Base-by-base conservation (phyloP, 352 stramenopile genomes). In the Lagenidium giganteum region DNA sequence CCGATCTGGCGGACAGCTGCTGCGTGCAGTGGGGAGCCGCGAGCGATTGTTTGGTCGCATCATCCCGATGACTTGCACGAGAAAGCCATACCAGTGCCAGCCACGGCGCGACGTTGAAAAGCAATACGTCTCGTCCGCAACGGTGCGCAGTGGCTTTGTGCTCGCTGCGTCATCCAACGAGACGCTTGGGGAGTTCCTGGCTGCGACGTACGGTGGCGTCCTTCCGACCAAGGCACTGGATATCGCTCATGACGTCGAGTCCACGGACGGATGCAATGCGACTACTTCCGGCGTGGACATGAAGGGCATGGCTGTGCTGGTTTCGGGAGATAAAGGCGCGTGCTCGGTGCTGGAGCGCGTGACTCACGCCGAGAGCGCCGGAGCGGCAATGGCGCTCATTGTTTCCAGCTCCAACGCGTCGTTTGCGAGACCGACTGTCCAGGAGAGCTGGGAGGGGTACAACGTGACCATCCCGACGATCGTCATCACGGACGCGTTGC, bases 391-490 rank as follows among this genome's bases (percentile, higher is more conserved):
- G 8, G 61, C 57, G 4, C 18, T 88, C 6, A 23, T 79, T 6
- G 34, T 68, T 13, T 34, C 51, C 23, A 33, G 61, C 2, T 41
- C 41, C n/a, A 67, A 61, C 24, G 30, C 26, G 8, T 56, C 51
- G 0, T 37, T 76, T 11, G 62, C 35, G 2, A 65, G 64, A 16
- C 62, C 76, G n/a, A 33, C 34, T 2, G 65, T 81, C 0, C n/a
- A 44, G n/a, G 54, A 76, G 17, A 54, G 30, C 39, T 88, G 76
- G 76, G 36, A 69, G 13, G 72, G 47, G 13, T 88, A 88, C 70
- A 86, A 88, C 47, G 73, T 86, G 42, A 83, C 70, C 13, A 82
- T 86, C 23, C 54, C 65, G 7, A 61, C 68, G 5, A 54, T 58
- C 6, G 50, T 54, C 12, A 54, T 88, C 16, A 73, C 72, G 4